Conservation (phyloP, 2,329 filamentous ascomycete genomes). For the Leptographium procerum region DNA sequence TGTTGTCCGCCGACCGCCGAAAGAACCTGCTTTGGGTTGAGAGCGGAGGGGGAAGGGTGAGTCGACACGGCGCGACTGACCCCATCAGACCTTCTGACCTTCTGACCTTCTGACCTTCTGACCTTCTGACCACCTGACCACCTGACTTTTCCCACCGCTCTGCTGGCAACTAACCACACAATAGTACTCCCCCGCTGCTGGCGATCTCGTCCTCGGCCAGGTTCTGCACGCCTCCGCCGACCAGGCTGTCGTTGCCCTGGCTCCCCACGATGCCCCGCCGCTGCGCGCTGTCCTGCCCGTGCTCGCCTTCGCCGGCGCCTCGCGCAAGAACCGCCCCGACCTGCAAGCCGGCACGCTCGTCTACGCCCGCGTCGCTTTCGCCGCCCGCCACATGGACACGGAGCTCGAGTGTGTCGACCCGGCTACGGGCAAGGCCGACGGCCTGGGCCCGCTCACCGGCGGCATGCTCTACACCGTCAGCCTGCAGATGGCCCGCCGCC, state of each 20-base stretch:
- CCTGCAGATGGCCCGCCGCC: constrained; percentile 65
- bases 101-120: too few species aligned
- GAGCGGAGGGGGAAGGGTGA: constrained; percentile 43
- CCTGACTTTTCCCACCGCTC: too few species aligned
- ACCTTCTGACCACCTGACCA: too few species aligned
- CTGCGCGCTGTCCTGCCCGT: constrained; percentile 61
- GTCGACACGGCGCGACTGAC: too few species aligned
- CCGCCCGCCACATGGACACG: constrained; percentile 73
- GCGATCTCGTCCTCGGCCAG: constrained; percentile 82
- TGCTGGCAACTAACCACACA: too few species aligned
- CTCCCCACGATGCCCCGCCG: constrained; percentile 43
- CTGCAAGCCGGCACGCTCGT: constrained; percentile 66
- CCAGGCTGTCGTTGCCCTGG: constrained; percentile 67
- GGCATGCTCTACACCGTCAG: constrained; percentile 83
- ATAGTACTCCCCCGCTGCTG: constrained; percentile 69
- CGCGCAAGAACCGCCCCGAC: constrained; percentile 80
- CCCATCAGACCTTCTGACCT: too few species aligned
- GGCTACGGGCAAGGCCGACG: constrained; percentile 77
- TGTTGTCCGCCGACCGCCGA: constrained; percentile 53
- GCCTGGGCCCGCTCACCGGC: constrained; percentile 65
- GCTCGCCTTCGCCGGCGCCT: constrained; percentile 84
- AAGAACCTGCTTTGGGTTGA: constrained; percentile 77
- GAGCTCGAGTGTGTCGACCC: constrained; percentile 86
- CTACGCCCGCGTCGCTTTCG: constrained; percentile 72
- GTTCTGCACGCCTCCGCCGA: constrained; percentile 67